phyloP scores from a whole-genome alignment of 73 alveolate genomes.

The Paramecium primaurelia region DNA sequence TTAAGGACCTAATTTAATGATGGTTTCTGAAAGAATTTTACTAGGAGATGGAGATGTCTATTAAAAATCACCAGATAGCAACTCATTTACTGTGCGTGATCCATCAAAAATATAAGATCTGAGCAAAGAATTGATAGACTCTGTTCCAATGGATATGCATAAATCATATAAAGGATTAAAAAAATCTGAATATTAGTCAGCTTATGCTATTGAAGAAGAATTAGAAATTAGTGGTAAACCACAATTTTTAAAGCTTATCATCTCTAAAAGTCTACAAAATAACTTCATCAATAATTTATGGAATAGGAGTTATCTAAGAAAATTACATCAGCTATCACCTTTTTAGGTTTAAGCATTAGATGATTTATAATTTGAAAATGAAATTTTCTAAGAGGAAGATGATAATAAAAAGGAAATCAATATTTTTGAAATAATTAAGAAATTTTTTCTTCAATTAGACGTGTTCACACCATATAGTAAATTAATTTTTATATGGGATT shows the following conservation, averaged over 20 bases:
- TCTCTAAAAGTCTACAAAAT: not conserved
- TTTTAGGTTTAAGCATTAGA: not conserved
- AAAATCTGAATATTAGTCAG: constrained; percentile 23
- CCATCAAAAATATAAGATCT: not conserved
- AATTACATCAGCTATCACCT: not conserved
- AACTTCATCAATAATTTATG: constrained; percentile 32
- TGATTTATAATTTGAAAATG: constrained; percentile 31
- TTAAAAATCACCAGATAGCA: not conserved
- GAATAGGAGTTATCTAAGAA: constrained; percentile 13
- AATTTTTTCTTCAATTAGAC: not conserved
- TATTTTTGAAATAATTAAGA: not conserved
- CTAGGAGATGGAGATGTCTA: not conserved
- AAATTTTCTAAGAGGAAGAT: not conserved
- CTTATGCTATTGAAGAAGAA: not conserved
- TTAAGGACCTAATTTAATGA: not conserved
- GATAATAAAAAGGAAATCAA: not conserved
- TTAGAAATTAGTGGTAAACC: constrained; percentile 22
- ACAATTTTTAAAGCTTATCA: not conserved
- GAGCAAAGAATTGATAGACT: not conserved
- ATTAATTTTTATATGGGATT: constrained; percentile 1
- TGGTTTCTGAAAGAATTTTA: not conserved
- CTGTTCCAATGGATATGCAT: not conserved
- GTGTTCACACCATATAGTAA: constrained; percentile 44
- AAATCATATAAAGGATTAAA: not conserved
- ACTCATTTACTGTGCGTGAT: not conserved